A percentile compares a stretch with the other conserved stretches of the same genome.
These are phyloP conservation scores for Phialophora verrucosa DNA, from an alignment of 2,329 filamentous ascomycete genomes.

Conservation along the genomic window DNA sequence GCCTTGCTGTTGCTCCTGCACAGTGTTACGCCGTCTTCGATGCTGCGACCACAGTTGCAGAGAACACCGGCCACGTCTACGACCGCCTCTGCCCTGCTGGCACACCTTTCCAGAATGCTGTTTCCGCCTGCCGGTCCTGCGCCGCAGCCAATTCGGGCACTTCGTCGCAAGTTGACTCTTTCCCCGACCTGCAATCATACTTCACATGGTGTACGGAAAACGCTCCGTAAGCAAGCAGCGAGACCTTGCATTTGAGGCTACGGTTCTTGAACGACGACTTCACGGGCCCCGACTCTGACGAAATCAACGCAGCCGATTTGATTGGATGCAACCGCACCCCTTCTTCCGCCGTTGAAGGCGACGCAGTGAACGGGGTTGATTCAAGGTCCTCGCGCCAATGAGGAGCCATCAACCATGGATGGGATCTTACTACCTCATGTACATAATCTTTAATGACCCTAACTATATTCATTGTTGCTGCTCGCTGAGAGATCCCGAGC, in stretches of 20 bases:
- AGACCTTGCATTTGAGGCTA: background rate
- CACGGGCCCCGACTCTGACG: background rate
- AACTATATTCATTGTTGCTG: background rate
- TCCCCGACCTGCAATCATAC: constrained; percentile 18
- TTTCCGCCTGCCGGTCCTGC: constrained; percentile 9
- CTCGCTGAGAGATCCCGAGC: background rate
- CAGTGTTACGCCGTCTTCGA: constrained; percentile 27
- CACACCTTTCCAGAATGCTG: constrained; percentile 6
- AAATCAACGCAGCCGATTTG: background rate
- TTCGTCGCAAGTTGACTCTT: constrained; percentile 1
- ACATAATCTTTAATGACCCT: background rate
- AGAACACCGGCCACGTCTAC: constrained; percentile 15
- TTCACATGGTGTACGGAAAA: constrained; percentile 15
- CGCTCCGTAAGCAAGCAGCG: background rate
- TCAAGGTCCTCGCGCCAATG: background rate
- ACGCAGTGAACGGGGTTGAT: background rate
- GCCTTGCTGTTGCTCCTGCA: constrained; percentile 13
- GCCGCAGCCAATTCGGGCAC: constrained; percentile 8
- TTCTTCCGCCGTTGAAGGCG: background rate
- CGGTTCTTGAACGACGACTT: background rate
- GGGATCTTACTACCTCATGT: background rate
- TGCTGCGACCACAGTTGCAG: constrained; percentile 12
- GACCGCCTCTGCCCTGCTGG: constrained; percentile 10
- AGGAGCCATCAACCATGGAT: background rate
- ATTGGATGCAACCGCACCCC: background rate